A percentile compares a stretch with the other conserved stretches of the same genome.
Evolutionary conservation across 805 yeast species (phyloP).

Genomic region (Cyberlindnera bimundalis): DNA sequence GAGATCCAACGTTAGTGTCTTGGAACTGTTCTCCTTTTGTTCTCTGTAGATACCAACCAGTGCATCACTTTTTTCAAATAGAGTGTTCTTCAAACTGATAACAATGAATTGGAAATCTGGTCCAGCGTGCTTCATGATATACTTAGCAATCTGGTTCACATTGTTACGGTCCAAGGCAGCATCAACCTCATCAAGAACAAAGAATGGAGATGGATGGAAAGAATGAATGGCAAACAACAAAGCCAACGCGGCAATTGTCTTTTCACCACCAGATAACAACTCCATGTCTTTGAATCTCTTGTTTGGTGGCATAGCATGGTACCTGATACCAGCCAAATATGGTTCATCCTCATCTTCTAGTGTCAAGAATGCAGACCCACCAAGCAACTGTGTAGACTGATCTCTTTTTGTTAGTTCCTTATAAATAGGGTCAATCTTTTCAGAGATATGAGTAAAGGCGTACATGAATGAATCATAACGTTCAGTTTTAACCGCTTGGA

Average conservation of each 20-base stretch:
- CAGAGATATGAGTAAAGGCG: constrained; percentile 76
- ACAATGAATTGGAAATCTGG: constrained; percentile 87
- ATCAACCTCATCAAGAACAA: constrained; percentile 95
- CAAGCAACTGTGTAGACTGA: constrained; percentile 59
- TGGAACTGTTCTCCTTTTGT: constrained; percentile 67
- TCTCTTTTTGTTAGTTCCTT: constrained; percentile 70
- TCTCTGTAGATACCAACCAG: constrained; percentile 91
- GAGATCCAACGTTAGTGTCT: constrained; percentile 69
- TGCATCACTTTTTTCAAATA: constrained; percentile 86
- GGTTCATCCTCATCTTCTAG: constrained; percentile 91
- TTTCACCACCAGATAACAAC: constrained; percentile 92
- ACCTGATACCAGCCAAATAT: constrained; percentile 74
- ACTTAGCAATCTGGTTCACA: constrained; percentile 82
- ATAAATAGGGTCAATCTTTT: constrained; percentile 69
- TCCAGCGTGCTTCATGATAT: constrained; percentile 70
- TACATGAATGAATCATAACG: constrained; percentile 63
- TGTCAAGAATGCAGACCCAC: constrained; percentile 90
- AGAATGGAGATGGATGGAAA: constrained; percentile 90
- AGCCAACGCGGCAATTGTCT: constrained; percentile 94
- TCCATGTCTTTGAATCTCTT: constrained; percentile 93
- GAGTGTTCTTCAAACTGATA: constrained; percentile 80
- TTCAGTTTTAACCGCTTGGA: constrained; percentile 53
- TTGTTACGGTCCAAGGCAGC: constrained; percentile 93
- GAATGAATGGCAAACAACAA: constrained; percentile 88
- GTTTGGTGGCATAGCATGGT: constrained; percentile 95